These are phyloP conservation scores for Fusarium circinatum DNA, from an alignment of 2,329 filamentous ascomycete genomes.

Conservation along the genomic window DNA sequence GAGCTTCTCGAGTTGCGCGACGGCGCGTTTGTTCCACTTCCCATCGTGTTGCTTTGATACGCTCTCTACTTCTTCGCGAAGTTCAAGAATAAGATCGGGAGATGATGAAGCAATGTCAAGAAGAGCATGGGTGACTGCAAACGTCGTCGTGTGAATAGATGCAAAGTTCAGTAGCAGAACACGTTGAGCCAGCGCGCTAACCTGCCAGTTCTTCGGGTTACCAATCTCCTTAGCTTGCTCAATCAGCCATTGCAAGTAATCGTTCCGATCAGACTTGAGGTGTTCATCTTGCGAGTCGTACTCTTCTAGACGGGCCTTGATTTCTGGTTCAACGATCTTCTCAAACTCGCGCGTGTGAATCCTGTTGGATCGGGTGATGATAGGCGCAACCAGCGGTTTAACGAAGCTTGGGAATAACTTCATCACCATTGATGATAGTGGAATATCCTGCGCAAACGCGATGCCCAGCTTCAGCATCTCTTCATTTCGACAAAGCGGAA, in stretches of 20 bases:
- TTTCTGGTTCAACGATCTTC: not conserved
- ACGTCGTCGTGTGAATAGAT: constrained; percentile 7
- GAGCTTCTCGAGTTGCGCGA: constrained; percentile 2
- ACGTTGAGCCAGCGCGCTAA: not conserved
- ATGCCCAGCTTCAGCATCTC: not conserved
- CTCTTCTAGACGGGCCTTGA: not conserved
- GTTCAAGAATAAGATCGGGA: not conserved
- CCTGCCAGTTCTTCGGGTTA: constrained; percentile 4
- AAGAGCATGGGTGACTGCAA: constrained; percentile 3
- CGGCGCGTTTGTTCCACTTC: not conserved
- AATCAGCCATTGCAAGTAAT: constrained; percentile 3
- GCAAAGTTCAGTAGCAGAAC: constrained; percentile 10
- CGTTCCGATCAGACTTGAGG: not conserved
- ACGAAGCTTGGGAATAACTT: not conserved
- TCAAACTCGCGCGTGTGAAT: constrained; percentile 7
- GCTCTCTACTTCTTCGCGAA: not conserved
- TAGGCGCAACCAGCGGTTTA: constrained; percentile 2
- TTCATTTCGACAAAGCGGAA: not conserved
- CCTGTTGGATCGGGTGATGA: not conserved
- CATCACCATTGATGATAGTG: not conserved
- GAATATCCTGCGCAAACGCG: constrained; percentile 6
- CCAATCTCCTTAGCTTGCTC: constrained; percentile 7
- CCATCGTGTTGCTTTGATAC: not conserved
- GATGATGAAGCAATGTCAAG: not conserved
- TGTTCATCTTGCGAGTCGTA: not conserved